A percentile compares a stretch with the other conserved stretches of the same genome.
These are phyloP conservation scores for Colletotrichum navitas DNA, from an alignment of 2,329 filamentous ascomycete species.

Conservation along the genomic window DNA sequence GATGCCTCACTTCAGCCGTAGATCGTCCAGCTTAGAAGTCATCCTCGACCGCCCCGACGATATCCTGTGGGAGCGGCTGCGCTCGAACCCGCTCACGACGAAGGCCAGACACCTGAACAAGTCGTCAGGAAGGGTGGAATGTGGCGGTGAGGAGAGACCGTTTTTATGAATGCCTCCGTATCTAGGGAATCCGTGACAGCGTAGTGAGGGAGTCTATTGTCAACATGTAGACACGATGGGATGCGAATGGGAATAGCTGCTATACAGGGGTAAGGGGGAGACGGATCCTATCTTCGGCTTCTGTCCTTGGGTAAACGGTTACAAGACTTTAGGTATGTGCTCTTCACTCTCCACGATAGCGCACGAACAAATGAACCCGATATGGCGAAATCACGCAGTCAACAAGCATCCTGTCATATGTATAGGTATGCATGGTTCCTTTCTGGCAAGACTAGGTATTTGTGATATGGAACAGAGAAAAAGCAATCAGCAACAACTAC, in stretches of 20 bases:
- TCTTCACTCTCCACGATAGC: not conserved
- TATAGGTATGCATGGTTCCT: slow-evolving; percentile 39
- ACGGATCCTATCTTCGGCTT: not conserved
- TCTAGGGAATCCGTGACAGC: slow-evolving; percentile 5
- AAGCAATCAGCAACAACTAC: slow-evolving; percentile 26
- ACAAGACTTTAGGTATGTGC: not conserved
- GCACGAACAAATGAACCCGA: not conserved
- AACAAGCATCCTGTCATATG: slow-evolving; percentile 20
- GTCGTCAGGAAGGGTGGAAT: slow-evolving; percentile 1
- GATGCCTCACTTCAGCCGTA: slow-evolving; percentile 4
- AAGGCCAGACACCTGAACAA: slow-evolving; percentile 18
- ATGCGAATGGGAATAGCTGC: too few species aligned
- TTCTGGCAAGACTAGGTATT: slow-evolving; percentile 42
- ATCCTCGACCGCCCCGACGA: slow-evolving; percentile 17
- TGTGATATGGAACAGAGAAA: slow-evolving; percentile 27
- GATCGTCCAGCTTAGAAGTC: slow-evolving; percentile 10
- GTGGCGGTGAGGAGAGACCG: not conserved
- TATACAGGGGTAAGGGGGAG: not conserved
- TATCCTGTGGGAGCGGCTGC: not conserved
- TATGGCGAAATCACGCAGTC: not conserved
- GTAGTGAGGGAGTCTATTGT: slow-evolving; percentile 25
- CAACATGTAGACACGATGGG: slow-evolving; percentile 5
- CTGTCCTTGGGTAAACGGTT: not conserved
- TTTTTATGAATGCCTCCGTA: slow-evolving; percentile 32
- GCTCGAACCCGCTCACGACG: slow-evolving; percentile 19